phyloP scores from a whole-genome alignment of 306 rosid genomes.

The Urtica urens region DNA sequence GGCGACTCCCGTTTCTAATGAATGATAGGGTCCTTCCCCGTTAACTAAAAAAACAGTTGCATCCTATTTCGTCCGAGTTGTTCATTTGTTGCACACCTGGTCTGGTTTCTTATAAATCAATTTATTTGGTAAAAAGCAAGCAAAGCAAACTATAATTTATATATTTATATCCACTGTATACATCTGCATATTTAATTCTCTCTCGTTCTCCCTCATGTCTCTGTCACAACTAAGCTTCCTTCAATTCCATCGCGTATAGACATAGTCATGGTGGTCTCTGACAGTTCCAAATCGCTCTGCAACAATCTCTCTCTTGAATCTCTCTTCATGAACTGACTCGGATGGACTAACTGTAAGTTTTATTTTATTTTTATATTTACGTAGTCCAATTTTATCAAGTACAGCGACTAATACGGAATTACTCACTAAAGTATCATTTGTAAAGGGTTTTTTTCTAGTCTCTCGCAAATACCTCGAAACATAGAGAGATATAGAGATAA shows the following conservation, averaged over 20 bases:
- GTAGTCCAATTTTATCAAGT: not conserved
- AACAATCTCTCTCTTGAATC: not conserved
- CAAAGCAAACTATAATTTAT: too few species aligned
- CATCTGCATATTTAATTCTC: not conserved
- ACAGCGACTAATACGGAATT: not conserved
- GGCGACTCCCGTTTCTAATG: too few species aligned
- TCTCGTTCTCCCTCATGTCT: not conserved
- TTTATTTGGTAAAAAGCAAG: not conserved
- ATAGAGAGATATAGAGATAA: too few species aligned
- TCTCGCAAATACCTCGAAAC: too few species aligned
- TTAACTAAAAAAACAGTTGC: too few species aligned
- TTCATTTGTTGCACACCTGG: too few species aligned
- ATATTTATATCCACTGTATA: not conserved
- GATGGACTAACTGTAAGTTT: conserved; percentile 6
- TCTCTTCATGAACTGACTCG: not conserved
- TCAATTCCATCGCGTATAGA: too few species aligned
- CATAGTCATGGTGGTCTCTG: not conserved
- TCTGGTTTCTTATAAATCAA: not conserved
- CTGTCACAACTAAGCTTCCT: not conserved
- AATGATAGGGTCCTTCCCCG: too few species aligned
- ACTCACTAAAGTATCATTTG: too few species aligned
- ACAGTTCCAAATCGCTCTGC: not conserved
- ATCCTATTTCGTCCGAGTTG: too few species aligned
- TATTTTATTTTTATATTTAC: not conserved
- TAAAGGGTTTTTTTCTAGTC: too few species aligned